phyloP scores from a whole-genome alignment of 2,329 filamentous ascomycete genomes.

The Verruconis gallopava region DNA sequence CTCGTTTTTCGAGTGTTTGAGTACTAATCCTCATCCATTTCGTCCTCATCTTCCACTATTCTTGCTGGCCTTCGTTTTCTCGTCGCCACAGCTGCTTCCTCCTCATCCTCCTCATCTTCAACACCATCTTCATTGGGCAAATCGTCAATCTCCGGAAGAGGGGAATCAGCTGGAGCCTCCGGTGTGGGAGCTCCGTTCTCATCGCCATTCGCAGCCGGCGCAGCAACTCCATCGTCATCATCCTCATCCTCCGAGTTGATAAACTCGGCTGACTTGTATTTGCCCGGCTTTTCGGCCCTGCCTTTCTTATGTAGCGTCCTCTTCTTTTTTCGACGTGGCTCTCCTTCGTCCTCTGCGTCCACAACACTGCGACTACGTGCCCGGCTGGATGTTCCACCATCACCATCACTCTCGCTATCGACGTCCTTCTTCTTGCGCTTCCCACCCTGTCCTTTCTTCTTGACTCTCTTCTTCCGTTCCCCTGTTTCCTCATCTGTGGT shows the following conservation, averaged over 20 bases:
- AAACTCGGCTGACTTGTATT: conserved; percentile 78
- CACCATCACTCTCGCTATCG: conserved; percentile 17
- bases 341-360: conserved; percentile 38
- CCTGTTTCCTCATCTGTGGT: conserved; percentile 74
- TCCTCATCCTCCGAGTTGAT: conserved; percentile 59
- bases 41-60: conserved; percentile 1
- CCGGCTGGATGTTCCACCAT: conserved; percentile 21
- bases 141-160: conserved; percentile 21
- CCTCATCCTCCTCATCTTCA: conserved; percentile 18
- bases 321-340: conserved; percentile 47
- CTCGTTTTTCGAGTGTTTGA: no score
- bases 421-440: conserved; percentile 44
- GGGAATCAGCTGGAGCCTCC: conserved; percentile 13
- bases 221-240: conserved; percentile 5
- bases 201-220: conserved; percentile 9
- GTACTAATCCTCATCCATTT: not conserved
- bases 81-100: conserved; percentile 6
- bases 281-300: conserved; percentile 32
- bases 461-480: conserved; percentile 59
- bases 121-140: conserved; percentile 21
- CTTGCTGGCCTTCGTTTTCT: not conserved
- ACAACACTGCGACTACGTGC: conserved; percentile 14
- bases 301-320: conserved; percentile 42
- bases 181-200: conserved; percentile 11
- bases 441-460: conserved; percentile 38